Evolutionary conservation across 768 basidiomycete species (phyloP).

Genomic region (Albatrellus ellisii): DNA sequence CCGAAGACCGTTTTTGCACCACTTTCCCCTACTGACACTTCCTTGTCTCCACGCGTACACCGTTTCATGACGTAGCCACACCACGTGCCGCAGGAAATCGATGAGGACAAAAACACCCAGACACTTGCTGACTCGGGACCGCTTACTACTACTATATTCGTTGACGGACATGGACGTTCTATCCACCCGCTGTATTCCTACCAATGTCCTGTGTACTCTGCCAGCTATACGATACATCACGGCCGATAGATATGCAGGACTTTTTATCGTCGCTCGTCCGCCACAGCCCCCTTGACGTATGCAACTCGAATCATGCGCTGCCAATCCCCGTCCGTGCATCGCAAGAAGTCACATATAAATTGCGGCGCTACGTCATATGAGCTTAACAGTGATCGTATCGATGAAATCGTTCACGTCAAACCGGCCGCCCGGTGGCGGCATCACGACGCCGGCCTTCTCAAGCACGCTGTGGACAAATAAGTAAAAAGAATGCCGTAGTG

Average conservation of each 20-base stretch:
- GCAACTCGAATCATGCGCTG: background rate
- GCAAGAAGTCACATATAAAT: background rate
- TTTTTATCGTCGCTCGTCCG: no score
- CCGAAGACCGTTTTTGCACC: no score
- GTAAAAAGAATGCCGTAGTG: background rate
- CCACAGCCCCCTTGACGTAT: background rate
- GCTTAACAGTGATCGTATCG: constrained; percentile 5
- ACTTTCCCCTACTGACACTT: no score
- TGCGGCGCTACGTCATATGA: constrained; percentile 5
- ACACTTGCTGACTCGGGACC: no score
- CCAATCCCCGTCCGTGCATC: background rate
- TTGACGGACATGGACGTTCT: no score
- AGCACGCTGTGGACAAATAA: constrained; percentile 39
- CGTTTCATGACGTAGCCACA: no score
- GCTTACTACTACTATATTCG: no score
- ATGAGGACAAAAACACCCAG: no score
- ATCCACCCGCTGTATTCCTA: background rate
- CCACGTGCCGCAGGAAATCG: no score
- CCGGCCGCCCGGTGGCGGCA: constrained; percentile 36
- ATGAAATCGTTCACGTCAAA: constrained; percentile 10
- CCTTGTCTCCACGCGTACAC: no score
- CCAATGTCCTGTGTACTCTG: background rate
- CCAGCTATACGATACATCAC: no score
- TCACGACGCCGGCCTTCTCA: constrained; percentile 65
- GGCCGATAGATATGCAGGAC: no score